Conservation (phyloP, 257 asterid species). For the Osmanthus fragrans region DNA sequence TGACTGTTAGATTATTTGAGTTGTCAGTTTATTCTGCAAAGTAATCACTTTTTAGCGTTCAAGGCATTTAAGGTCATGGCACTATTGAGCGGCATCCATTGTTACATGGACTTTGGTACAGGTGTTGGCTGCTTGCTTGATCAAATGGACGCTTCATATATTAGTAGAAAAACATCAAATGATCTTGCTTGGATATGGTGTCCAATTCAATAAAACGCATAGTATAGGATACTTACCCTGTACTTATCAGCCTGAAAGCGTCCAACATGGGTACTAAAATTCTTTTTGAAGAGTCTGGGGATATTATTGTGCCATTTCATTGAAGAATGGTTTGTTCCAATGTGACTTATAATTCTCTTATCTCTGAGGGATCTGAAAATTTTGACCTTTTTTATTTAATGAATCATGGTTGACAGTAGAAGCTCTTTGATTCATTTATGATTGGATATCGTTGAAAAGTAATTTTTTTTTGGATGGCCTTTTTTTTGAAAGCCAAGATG, state of each 20-base stretch:
- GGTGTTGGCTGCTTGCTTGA: conserved; percentile 4
- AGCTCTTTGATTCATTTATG: conserved; percentile 9
- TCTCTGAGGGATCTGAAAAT: not conserved
- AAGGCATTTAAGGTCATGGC: conserved; percentile 6
- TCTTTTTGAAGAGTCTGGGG: not conserved
- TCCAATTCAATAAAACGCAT: not conserved
- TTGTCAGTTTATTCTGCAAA: conserved; percentile 3
- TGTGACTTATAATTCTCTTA: conserved; percentile 5
- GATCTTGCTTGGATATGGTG: not conserved
- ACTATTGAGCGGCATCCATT: not conserved
- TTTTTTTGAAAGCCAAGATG: conserved; percentile 4
- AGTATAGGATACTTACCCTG: not conserved
- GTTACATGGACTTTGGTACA: conserved; percentile 5
- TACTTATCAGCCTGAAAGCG: not conserved
- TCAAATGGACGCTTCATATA: not conserved
- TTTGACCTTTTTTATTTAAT: not conserved
- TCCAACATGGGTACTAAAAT: not conserved
- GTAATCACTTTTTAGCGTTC: conserved; percentile 10
- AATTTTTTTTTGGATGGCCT: conserved; percentile 1
- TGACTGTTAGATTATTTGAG: not conserved
- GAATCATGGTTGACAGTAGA: conserved; percentile 2
- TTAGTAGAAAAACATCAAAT: conserved; percentile 3
- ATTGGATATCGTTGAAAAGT: conserved; percentile 1
- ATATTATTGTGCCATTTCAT: not conserved
- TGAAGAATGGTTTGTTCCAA: not conserved